These are phyloP conservation scores for Nannochloropsis oceanica DNA, from an alignment of 108 stramenopile genomes.

Conservation along the genomic window DNA sequence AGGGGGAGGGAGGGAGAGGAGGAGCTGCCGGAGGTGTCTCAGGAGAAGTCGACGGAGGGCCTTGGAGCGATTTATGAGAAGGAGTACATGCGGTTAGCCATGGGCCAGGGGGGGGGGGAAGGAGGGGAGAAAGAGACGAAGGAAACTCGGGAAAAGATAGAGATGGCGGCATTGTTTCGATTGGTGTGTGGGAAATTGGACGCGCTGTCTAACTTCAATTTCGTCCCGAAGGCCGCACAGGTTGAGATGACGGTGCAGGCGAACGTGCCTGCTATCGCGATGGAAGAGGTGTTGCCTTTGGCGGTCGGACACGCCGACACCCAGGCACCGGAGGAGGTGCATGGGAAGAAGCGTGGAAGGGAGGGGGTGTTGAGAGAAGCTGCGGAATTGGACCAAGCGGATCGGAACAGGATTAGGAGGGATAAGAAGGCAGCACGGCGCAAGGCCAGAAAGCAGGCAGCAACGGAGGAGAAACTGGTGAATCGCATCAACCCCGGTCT, in stretches of 20 bases:
- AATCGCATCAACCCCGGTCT: constrained; percentile 72
- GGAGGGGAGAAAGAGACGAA: constrained; percentile 44
- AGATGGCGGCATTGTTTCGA: constrained; percentile 64
- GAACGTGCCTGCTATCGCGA: constrained; percentile 73
- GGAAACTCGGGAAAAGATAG: constrained; percentile 64
- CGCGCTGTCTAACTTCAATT: constrained; percentile 93
- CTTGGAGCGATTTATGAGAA: constrained; percentile 88
- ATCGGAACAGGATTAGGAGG: constrained; percentile 64
- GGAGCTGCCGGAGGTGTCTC: constrained; percentile 80
- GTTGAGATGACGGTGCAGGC: constrained; percentile 56
- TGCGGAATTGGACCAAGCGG: constrained; percentile 65
- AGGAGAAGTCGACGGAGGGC: constrained; percentile 88
- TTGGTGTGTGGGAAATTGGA: constrained; percentile 80
- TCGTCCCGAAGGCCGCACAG: constrained; percentile 79
- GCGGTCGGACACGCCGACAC: constrained; percentile 71
- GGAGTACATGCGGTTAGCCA: constrained; percentile 72
- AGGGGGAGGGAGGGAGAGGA: constrained; percentile 60
- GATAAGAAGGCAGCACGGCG: constrained; percentile 76
- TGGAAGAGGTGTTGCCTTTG: constrained; percentile 90
- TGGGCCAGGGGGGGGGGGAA: constrained; percentile 62
- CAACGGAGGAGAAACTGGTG: constrained; percentile 69
- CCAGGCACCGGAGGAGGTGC: constrained; percentile 85
- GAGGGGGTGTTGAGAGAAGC: constrained; percentile 66
- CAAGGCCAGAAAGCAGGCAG: constrained; percentile 65
- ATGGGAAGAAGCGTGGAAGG: constrained; percentile 64